These are phyloP conservation scores for Colletotrichum orchidophilum DNA, from an alignment of 2,329 filamentous ascomycete species.

Conservation along the genomic window DNA sequence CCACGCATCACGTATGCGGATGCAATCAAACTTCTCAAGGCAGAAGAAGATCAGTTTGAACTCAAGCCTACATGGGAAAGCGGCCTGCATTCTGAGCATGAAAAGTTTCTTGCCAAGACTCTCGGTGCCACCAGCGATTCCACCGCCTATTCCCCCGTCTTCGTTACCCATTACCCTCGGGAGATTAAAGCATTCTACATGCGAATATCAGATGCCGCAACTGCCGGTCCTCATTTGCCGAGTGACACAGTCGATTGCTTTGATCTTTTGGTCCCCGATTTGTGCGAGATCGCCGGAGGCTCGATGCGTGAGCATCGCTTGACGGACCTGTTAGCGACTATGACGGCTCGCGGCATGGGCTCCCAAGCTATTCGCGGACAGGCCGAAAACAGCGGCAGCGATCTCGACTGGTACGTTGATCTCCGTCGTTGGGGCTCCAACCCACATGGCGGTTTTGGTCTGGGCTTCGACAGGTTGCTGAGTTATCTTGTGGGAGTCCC, in stretches of 20 bases:
- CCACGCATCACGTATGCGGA: slow-evolving; percentile 84
- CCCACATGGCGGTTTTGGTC: slow-evolving; percentile 88
- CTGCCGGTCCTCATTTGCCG: slow-evolving; percentile 1
- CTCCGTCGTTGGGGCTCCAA: slow-evolving; percentile 90
- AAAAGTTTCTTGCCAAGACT: slow-evolving; percentile 81
- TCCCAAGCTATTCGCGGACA: slow-evolving; percentile 40
- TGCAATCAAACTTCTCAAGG: slow-evolving; percentile 75
- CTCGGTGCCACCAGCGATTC: slow-evolving; percentile 62
- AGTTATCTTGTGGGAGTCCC: slow-evolving; percentile 84
- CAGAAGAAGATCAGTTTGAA: slow-evolving; percentile 70
- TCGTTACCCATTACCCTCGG: slow-evolving; percentile 93
- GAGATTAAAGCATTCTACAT: slow-evolving; percentile 89
- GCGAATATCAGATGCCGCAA: slow-evolving; percentile 46
- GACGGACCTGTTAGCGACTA: slow-evolving; percentile 71
- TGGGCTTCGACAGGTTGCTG: slow-evolving; percentile 88
- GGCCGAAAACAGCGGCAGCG: slow-evolving; percentile 35
- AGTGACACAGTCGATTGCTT: slow-evolving; percentile 83
- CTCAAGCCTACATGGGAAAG: slow-evolving; percentile 75
- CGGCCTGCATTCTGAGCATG: slow-evolving; percentile 90
- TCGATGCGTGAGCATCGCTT: slow-evolving; percentile 89
- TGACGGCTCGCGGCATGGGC: slow-evolving; percentile 73
- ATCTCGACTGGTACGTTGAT: slow-evolving; percentile 86
- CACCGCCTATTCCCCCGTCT: slow-evolving; percentile 72
- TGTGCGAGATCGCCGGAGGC: slow-evolving; percentile 88
- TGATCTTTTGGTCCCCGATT: slow-evolving; percentile 85